Evolutionary conservation across 1,139 yeast species (phyloP).

Genomic region (Yamadazyma trypodendri): DNA sequence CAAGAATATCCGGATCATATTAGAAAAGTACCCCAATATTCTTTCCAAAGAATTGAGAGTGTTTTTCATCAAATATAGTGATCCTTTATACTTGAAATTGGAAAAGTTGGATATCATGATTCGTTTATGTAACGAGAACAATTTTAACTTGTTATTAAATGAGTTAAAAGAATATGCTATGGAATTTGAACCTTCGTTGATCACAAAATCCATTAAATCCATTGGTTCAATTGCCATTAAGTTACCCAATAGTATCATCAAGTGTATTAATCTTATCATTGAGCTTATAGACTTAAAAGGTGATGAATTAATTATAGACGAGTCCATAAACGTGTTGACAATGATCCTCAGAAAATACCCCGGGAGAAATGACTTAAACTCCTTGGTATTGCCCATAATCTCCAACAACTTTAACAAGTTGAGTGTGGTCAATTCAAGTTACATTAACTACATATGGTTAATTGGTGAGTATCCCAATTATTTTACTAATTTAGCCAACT

Average conservation of each 20-base stretch:
- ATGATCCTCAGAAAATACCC: constrained; percentile 82
- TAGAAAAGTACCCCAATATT: constrained; percentile 84
- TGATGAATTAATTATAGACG: constrained; percentile 75
- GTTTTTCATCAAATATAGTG: constrained; percentile 90
- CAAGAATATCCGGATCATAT: constrained; percentile 83
- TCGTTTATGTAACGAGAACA: constrained; percentile 71
- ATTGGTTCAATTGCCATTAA: constrained; percentile 90
- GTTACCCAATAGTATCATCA: constrained; percentile 56
- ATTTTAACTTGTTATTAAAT: constrained; percentile 67
- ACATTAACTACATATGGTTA: constrained; percentile 75
- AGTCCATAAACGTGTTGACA: constrained; percentile 72
- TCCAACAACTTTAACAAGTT: constrained; percentile 56
- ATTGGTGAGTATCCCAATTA: constrained; percentile 84
- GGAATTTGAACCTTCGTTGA: constrained; percentile 92
- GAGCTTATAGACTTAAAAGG: constrained; percentile 75
- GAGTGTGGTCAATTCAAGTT: constrained; percentile 44
- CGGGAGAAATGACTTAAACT: constrained; percentile 53
- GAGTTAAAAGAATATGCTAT: constrained; percentile 91
- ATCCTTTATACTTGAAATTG: constrained; percentile 87
- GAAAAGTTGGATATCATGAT: constrained; percentile 92
- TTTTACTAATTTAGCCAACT: constrained; percentile 53
- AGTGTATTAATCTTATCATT: constrained; percentile 74
- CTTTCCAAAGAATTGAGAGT: constrained; percentile 81
- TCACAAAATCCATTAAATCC: constrained; percentile 75
- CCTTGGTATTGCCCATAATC: constrained; percentile 69